Base-by-base conservation (phyloP, 345 rosid species). In the Salix koriyanagi region DNA sequence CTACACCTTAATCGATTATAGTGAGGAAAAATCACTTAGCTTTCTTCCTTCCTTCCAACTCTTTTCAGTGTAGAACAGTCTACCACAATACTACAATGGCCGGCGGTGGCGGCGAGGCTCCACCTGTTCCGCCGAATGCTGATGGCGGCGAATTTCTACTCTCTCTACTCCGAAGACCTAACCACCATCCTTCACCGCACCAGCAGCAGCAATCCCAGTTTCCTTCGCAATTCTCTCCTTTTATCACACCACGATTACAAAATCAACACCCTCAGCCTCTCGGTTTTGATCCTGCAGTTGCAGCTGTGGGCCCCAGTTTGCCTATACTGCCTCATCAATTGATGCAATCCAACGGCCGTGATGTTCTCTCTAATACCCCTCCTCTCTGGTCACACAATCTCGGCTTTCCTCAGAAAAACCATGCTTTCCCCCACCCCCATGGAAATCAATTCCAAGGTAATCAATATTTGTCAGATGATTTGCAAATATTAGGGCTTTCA, bases 131-230 rank as follows among this genome's bases (percentile, higher is more conserved):
- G 41, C 88, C 85, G 11, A 69, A 85, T 18, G 70, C 79, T 2
- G 84, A 78, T 73, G 98, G 92, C 76, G 99, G 99, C 6, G 97
- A 93, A 64, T 92, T 82, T 71, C 87, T 96, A 4, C 80, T 96
- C 2, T 93, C 98, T 26, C 85, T 96, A n/a, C 88, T 96, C n/a
- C 96, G 85, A 39, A 85, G 89, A 36, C 83, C 90, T 62, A 70
- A 71, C 52, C 88, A 80, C 0, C 81, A 74, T 23, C 79, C 71
- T 3, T 83, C 70, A 61, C 75, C 70, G 3, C 83, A 26, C 14
- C 62, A 46, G 60, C 73, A 23, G 60, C 79, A 74, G 21, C 79
- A 39, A 15, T 39, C 74, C 34, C 77, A 72, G 11, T 69, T 46
- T 21, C 69, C 71, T 61, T 46, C 48, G 32, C 74, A 1, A 11